Evolutionary conservation across 2,329 filamentous ascomycete species (phyloP).

Genomic region (Uncinocarpus reesii): DNA sequence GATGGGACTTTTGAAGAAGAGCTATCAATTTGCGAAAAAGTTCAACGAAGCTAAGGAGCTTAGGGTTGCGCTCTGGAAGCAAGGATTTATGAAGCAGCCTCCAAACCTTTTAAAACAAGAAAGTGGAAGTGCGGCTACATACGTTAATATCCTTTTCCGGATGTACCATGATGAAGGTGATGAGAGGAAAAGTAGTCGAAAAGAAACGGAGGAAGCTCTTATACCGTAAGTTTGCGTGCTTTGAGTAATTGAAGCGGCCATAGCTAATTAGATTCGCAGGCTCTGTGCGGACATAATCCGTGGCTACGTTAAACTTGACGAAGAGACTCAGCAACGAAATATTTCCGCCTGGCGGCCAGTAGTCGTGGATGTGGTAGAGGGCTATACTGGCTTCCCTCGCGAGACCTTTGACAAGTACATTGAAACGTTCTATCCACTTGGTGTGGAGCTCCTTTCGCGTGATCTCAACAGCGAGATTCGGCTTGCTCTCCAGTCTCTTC

Average conservation of each 20-base stretch:
- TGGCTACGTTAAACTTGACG: constrained; percentile 75
- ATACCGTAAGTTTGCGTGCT: constrained; percentile 53
- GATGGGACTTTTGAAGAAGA: constrained; percentile 91
- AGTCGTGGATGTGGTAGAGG: constrained; percentile 91
- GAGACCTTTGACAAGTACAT: constrained; percentile 72
- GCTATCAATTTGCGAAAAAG: constrained; percentile 87
- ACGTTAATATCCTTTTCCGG: constrained; percentile 86
- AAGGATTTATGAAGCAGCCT: constrained; percentile 99
- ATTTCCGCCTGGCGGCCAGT: constrained; percentile 96
- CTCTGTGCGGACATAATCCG: constrained; percentile 90
- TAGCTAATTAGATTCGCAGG: constrained; percentile 26
- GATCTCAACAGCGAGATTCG: constrained; percentile 75
- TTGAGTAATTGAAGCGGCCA: not conserved
- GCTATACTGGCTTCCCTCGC: constrained; percentile 72
- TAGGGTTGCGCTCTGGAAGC: constrained; percentile 84
- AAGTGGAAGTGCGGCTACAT: constrained; percentile 81
- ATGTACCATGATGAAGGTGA: constrained; percentile 91
- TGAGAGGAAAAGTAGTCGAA: constrained; percentile 67
- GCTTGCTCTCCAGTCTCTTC: constrained; percentile 62
- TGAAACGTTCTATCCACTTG: constrained; percentile 72
- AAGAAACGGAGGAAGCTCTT: constrained; percentile 79
- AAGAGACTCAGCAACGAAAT: constrained; percentile 93
- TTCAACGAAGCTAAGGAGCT: constrained; percentile 98
- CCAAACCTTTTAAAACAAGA: constrained; percentile 97
- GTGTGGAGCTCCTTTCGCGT: constrained; percentile 69